A percentile compares a stretch with the other conserved stretches of the same genome.
These are phyloP conservation scores for Aspergillus quadricinctus DNA, from an alignment of 2,329 filamentous ascomycete genomes.

Conservation along the genomic window DNA sequence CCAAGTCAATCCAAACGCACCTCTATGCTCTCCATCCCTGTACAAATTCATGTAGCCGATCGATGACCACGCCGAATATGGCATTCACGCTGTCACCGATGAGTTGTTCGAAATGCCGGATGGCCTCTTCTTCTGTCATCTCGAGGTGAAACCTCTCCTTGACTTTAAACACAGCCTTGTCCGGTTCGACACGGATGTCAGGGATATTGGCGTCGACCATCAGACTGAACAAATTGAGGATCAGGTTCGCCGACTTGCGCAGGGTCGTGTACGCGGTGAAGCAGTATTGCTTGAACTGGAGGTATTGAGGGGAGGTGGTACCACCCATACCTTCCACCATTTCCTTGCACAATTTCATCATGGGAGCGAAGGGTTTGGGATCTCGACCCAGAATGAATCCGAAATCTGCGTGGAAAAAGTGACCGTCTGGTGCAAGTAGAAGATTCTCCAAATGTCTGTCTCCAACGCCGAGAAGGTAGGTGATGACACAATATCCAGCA, in stretches of 20 bases:
- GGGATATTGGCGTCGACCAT: slow-evolving; percentile 98
- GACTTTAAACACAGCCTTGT: slow-evolving; percentile 92
- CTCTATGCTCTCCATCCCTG: slow-evolving; percentile 76
- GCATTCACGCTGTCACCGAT: slow-evolving; percentile 89
- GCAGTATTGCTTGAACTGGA: slow-evolving; percentile 89
- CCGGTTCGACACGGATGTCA: slow-evolving; percentile 85
- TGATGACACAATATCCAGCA: slow-evolving; percentile 97
- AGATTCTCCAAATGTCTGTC: slow-evolving; percentile 96
- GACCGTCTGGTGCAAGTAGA: slow-evolving; percentile 79
- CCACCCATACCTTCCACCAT: slow-evolving; percentile 99
- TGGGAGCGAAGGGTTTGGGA: slow-evolving; percentile 92
- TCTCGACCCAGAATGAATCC: slow-evolving; percentile 96
- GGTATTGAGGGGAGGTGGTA: slow-evolving; percentile 71
- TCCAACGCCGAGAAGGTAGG: slow-evolving; percentile 92
- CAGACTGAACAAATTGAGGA: slow-evolving; percentile 89
- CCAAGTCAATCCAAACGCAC: not conserved
- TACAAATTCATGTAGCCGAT: slow-evolving; percentile 87
- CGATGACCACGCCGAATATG: slow-evolving; percentile 89
- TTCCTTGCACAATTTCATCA: slow-evolving; percentile 95
- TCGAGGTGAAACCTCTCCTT: slow-evolving; percentile 92
- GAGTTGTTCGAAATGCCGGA: slow-evolving; percentile 78
- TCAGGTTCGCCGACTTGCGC: slow-evolving; percentile 82
- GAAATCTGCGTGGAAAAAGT: slow-evolving; percentile 98
- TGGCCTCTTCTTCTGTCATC: slow-evolving; percentile 85
- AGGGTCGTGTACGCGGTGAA: slow-evolving; percentile 91